Conservation (phyloP, 805 yeast genomes). For the Lachancea sp. region DNA sequence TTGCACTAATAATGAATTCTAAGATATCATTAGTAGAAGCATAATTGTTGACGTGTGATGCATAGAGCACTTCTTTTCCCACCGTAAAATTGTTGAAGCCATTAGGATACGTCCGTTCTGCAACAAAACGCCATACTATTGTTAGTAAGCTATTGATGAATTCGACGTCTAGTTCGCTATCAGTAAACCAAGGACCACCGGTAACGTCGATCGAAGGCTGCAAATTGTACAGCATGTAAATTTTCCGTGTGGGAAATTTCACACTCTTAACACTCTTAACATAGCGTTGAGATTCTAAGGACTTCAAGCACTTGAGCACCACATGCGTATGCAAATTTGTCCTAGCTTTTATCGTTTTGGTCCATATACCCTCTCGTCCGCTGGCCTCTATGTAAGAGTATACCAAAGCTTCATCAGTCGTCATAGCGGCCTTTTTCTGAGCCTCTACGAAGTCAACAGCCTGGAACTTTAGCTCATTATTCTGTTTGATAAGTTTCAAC, state of each 20-base stretch:
- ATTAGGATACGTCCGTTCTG: slow-evolving; percentile 68
- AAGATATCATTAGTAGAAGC: slow-evolving; percentile 70
- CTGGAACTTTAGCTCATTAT: slow-evolving; percentile 64
- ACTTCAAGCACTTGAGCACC: slow-evolving; percentile 75
- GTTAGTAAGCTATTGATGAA: slow-evolving; percentile 79
- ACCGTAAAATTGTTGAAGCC: slow-evolving; percentile 42
- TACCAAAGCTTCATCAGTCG: slow-evolving; percentile 82
- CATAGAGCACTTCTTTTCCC: slow-evolving; percentile 35
- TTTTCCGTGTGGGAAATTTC: slow-evolving; percentile 88
- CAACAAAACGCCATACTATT: slow-evolving; percentile 83
- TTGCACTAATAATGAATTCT: slow-evolving; percentile 62
- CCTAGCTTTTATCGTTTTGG: slow-evolving; percentile 80
- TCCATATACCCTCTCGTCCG: slow-evolving; percentile 95
- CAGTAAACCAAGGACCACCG: slow-evolving; percentile 99
- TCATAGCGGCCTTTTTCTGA: slow-evolving; percentile 66
- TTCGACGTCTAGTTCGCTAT: slow-evolving; percentile 88
- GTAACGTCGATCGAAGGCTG: slow-evolving; percentile 95
- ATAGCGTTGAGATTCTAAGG: slow-evolving; percentile 70
- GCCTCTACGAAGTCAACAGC: slow-evolving; percentile 74
- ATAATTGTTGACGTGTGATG: slow-evolving; percentile 53
- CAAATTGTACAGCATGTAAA: slow-evolving; percentile 87
- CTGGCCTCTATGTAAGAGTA: slow-evolving; percentile 88
- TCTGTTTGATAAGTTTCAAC: slow-evolving; percentile 61
- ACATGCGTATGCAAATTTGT: slow-evolving; percentile 88
- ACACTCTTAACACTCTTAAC: slow-evolving; percentile 89